These are phyloP conservation scores for Rhododendron molle DNA, from an alignment of 148 eudicot species.

Conservation along the genomic window DNA sequence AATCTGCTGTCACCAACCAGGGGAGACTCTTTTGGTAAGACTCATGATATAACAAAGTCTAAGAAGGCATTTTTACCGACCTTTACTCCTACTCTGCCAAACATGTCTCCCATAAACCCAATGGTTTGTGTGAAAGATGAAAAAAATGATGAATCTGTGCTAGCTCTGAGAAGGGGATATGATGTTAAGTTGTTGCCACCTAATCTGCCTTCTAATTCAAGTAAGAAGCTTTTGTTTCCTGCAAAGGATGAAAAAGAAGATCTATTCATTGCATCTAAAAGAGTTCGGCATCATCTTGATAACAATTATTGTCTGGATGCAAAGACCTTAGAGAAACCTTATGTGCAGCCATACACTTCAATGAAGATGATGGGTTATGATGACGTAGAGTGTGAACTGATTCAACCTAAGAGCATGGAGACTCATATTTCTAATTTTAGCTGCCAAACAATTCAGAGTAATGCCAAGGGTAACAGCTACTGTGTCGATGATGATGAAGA, in stretches of 20 bases:
- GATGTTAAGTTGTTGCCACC: constrained; percentile 15
- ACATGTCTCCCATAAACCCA: constrained; percentile 14
- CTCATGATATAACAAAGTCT: constrained; percentile 17
- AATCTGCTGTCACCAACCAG: neutral
- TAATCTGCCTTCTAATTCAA: constrained; percentile 9
- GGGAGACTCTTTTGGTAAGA: constrained; percentile 1
- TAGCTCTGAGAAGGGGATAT: constrained; percentile 14
- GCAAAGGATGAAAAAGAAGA: constrained; percentile 17
- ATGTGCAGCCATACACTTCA: constrained; percentile 17
- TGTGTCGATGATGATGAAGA: constrained; percentile 52
- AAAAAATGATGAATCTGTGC: constrained; percentile 15
- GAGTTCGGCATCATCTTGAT: constrained; percentile 23
- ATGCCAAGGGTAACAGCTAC: constrained; percentile 18
- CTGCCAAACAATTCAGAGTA: constrained; percentile 25
- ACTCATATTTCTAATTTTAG: constrained; percentile 16
- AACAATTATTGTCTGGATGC: constrained; percentile 10
- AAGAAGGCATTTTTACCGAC: constrained; percentile 26
- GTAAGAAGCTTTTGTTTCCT: constrained; percentile 12
- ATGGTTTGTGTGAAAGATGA: constrained; percentile 19
- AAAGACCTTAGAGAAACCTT: constrained; percentile 12
- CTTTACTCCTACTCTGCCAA: constrained; percentile 12
- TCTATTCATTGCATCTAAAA: constrained; percentile 17
- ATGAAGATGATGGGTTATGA: constrained; percentile 19
- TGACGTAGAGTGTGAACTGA: constrained; percentile 18
- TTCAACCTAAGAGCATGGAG: constrained; percentile 17